Evolutionary conservation across 2,329 filamentous ascomycete species (phyloP).

Genomic region (Sporothrix schenckii): DNA sequence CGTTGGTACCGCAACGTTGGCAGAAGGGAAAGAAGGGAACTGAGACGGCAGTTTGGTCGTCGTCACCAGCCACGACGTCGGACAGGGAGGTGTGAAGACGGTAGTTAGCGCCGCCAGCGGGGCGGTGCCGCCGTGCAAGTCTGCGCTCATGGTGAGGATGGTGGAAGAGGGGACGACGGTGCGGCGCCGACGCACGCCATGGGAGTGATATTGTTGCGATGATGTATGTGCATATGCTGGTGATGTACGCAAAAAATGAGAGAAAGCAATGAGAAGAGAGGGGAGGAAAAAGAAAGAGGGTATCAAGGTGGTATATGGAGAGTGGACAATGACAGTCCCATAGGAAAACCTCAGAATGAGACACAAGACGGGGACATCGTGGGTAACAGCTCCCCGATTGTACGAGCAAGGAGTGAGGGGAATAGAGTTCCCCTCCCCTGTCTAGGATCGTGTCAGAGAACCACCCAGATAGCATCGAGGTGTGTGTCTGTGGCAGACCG

Average conservation of each 20-base stretch:
- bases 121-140: slow-evolving; percentile 39
- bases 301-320: neutral
- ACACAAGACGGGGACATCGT: neutral
- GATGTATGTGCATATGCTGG: neutral
- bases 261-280: neutral
- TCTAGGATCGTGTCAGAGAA: slow-evolving; percentile 25
- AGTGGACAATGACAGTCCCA: neutral
- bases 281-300: neutral
- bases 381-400: neutral
- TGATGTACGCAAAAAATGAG: neutral
- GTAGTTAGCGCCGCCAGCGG: slow-evolving; percentile 48
- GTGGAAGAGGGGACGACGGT: neutral
- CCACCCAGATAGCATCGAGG: neutral
- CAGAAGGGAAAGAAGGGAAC: slow-evolving; percentile 42
- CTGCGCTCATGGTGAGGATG: slow-evolving; percentile 33
- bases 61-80: slow-evolving; percentile 48
- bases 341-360: slow-evolving; percentile 3
- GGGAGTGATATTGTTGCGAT: neutral
- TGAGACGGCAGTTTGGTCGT: slow-evolving; percentile 47
- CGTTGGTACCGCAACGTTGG: slow-evolving; percentile 39
- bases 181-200: slow-evolving; percentile 7
- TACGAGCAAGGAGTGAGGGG: neutral
- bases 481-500: slow-evolving; percentile 16
- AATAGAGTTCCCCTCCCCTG: neutral
- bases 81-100: slow-evolving; percentile 48